These are phyloP conservation scores for Globisporangium polare DNA, from an alignment of 352 stramenopile genomes.

Conservation along the genomic window DNA sequence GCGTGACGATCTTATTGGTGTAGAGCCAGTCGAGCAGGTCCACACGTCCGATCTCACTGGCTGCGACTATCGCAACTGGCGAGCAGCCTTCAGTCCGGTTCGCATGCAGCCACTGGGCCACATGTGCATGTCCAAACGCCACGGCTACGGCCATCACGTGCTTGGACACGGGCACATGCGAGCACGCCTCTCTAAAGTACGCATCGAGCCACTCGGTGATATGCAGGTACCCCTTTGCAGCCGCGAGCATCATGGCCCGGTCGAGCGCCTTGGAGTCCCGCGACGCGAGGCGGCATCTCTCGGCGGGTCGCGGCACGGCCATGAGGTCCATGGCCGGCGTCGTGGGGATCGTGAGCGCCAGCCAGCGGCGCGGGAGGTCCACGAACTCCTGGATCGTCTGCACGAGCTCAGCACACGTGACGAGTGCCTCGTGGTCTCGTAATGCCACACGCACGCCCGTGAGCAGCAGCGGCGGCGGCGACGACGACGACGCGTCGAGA, in stretches of 20 bases:
- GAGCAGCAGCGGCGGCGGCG: not conserved
- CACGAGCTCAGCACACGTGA: not conserved
- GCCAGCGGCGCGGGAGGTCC: conserved; percentile 6
- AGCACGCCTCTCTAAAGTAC: not conserved
- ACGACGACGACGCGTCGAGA: not conserved
- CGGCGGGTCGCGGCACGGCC: not conserved
- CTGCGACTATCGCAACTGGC: not conserved
- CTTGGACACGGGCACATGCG: not conserved
- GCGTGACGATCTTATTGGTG: not conserved
- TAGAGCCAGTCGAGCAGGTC: conserved; percentile 10
- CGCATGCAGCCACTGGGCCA: conserved; percentile 36
- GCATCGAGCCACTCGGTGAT: conserved; percentile 4
- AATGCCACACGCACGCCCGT: conserved; percentile 6
- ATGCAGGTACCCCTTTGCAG: conserved; percentile 1
- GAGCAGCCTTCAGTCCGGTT: conserved; percentile 31
- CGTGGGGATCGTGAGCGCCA: not conserved
- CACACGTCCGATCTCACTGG: not conserved
- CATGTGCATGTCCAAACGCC: not conserved
- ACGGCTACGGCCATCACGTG: conserved; percentile 14
- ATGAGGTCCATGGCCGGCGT: conserved; percentile 7
- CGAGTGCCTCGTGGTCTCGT: not conserved
- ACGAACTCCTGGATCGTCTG: conserved; percentile 5
- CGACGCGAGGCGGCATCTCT: not conserved
- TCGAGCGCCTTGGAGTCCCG: not conserved
- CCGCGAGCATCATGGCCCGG: conserved; percentile 9